phyloP scores from a whole-genome alignment of 371 early-diverging fungal species.

The Circinella minor region DNA sequence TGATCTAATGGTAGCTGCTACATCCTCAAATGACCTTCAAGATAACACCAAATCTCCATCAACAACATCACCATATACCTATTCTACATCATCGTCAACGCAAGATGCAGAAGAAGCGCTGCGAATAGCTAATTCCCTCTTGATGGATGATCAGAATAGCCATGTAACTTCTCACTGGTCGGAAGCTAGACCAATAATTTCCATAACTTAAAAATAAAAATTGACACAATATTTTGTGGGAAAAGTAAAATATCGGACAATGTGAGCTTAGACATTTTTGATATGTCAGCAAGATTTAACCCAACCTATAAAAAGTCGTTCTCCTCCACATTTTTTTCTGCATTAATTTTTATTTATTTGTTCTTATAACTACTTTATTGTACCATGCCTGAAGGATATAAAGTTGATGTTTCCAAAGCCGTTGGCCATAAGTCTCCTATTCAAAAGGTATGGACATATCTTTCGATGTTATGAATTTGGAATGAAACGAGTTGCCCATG shows the following conservation, averaged over 20 bases:
- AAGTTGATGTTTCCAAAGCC: conserved; percentile 35
- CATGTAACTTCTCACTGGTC: background rate
- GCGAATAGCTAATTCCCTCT: conserved; percentile 33
- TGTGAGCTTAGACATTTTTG: background rate
- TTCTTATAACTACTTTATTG: background rate
- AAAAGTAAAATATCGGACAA: background rate
- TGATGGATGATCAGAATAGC: conserved; percentile 22
- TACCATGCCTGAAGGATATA: conserved; percentile 34
- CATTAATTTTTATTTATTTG: conserved; percentile 5
- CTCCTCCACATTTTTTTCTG: background rate
- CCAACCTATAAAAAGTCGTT: background rate
- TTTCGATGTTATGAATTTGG: background rate
- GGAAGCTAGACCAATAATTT: background rate
- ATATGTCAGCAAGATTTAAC: conserved; percentile 1
- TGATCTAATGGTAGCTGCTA: conserved; percentile 8
- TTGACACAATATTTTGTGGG: conserved; percentile 1
- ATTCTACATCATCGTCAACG: background rate
- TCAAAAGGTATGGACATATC: conserved; percentile 16
- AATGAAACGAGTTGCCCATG: too few species aligned
- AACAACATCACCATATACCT: conserved; percentile 15
- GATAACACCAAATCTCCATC: background rate
- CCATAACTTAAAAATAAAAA: background rate
- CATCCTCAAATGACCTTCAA: background rate
- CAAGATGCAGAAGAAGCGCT: conserved; percentile 34
- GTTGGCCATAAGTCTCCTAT: conserved; percentile 30